Evolutionary conservation across 2,329 filamentous ascomycete species (phyloP).

Genomic region (Penicillium paneum): DNA sequence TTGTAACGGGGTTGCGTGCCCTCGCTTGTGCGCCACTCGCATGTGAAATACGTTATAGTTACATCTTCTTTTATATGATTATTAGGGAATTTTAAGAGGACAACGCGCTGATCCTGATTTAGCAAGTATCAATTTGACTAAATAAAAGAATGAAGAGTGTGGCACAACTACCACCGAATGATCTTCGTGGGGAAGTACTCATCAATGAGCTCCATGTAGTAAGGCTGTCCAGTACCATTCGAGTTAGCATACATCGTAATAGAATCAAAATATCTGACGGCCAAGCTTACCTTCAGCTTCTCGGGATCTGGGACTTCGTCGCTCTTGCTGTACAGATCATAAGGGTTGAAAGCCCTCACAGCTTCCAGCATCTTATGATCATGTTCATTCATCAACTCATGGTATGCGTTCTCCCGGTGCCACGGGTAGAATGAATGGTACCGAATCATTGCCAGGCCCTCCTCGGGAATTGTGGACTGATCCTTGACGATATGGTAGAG

Average conservation of each 20-base stretch:
- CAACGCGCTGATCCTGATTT: no score
- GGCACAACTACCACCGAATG: slow-evolving; percentile 59
- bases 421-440: slow-evolving; percentile 96
- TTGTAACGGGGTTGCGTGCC: no score
- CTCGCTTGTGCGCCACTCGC: no score
- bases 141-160: no score
- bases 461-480: slow-evolving; percentile 72
- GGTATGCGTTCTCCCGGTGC: slow-evolving; percentile 78
- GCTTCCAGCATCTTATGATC: slow-evolving; percentile 76
- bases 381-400: slow-evolving; percentile 76
- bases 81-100: no score
- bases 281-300: slow-evolving; percentile 57
- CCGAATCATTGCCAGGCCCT: slow-evolving; percentile 86
- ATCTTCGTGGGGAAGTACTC: slow-evolving; percentile 69
- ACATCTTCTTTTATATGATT: no score
- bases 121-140: no score
- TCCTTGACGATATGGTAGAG: slow-evolving; percentile 78
- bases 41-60: no score
- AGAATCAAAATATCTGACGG: background rate
- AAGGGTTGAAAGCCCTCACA: slow-evolving; percentile 83
- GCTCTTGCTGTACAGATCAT: slow-evolving; percentile 88
- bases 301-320: slow-evolving; percentile 73
- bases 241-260: background rate
- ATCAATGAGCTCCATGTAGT: slow-evolving; percentile 71
- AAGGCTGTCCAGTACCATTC: slow-evolving; percentile 47